phyloP scores from a whole-genome alignment of 768 basidiomycete species.

The Pleurotus tuoliensis region DNA sequence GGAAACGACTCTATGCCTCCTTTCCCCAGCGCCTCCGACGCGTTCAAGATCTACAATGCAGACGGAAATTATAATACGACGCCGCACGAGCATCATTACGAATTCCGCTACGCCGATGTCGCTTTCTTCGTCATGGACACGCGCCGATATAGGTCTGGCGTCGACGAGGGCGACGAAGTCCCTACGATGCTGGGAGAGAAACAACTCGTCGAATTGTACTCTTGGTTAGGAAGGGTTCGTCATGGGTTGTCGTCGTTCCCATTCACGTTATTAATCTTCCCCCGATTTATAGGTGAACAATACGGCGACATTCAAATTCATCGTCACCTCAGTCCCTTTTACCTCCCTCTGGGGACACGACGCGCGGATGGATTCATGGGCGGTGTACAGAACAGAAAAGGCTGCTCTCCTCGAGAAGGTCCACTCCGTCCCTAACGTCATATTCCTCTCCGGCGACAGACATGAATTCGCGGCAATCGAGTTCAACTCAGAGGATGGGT shows the following conservation, averaged over 20 bases:
- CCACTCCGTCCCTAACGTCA: constrained; percentile 65
- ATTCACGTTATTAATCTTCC: not conserved
- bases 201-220: constrained; percentile 56
- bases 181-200: constrained; percentile 68
- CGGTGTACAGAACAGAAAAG: constrained; percentile 58
- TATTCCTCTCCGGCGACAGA: constrained; percentile 69
- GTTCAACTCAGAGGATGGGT: constrained; percentile 37
- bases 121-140: constrained; percentile 83
- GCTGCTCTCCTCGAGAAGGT: constrained; percentile 51
- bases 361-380: constrained; percentile 67
- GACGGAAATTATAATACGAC: constrained; percentile 57
- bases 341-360: constrained; percentile 68
- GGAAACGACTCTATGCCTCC: constrained; percentile 49
- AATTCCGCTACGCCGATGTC: constrained; percentile 61
- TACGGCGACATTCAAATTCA: constrained; percentile 75
- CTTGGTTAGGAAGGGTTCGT: constrained; percentile 57
- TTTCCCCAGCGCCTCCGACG: constrained; percentile 54
- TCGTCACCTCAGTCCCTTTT: constrained; percentile 72
- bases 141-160: constrained; percentile 49
- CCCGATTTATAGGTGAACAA: constrained; percentile 45
- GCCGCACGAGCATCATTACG: constrained; percentile 48
- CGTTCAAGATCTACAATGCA: constrained; percentile 62
- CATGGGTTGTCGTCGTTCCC: not conserved
- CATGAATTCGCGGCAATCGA: constrained; percentile 78
- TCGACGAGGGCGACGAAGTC: constrained; percentile 29